These are phyloP conservation scores for Leucocoprinus leucothites DNA, from an alignment of 768 basidiomycete species.

Conservation along the genomic window DNA sequence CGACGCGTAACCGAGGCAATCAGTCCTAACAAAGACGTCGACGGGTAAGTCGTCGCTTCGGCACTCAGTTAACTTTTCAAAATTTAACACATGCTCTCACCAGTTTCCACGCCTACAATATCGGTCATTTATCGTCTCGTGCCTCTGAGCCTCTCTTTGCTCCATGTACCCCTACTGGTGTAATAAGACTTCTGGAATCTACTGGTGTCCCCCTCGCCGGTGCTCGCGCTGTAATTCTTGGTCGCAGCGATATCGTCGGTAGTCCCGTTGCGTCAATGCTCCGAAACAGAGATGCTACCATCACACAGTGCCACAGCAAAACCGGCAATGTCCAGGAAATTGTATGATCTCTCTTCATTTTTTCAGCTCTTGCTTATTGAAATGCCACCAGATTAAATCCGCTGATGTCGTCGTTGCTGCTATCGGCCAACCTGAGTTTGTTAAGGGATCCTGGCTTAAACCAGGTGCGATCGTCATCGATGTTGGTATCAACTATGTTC, in stretches of 20 bases:
- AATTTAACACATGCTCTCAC: not conserved
- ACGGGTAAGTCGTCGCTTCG: slow-evolving; percentile 59
- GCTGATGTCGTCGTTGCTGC: slow-evolving; percentile 96
- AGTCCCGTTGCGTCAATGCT: slow-evolving; percentile 92
- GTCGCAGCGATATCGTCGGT: slow-evolving; percentile 97
- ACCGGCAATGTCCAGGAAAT: slow-evolving; percentile 80
- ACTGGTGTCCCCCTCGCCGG: slow-evolving; percentile 79
- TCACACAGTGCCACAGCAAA: slow-evolving; percentile 95
- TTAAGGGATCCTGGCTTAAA: slow-evolving; percentile 95
- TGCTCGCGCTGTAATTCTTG: slow-evolving; percentile 85
- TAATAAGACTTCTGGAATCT: slow-evolving; percentile 85
- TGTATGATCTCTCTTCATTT: slow-evolving; percentile 39
- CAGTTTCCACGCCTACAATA: slow-evolving; percentile 98
- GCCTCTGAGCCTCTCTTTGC: slow-evolving; percentile 86
- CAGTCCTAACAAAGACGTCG: slow-evolving; percentile 92
- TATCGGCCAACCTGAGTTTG: slow-evolving; percentile 89
- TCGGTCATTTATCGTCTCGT: slow-evolving; percentile 90
- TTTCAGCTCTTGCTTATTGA: not conserved
- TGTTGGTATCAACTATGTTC: slow-evolving; percentile 95
- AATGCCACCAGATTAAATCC: slow-evolving; percentile 55
- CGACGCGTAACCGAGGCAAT: slow-evolving; percentile 93
- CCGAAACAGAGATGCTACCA: slow-evolving; percentile 87
- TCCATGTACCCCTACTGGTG: slow-evolving; percentile 94
- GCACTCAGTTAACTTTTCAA: not conserved
- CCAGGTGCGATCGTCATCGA: slow-evolving; percentile 94